Percentiles rank a stretch among this genome's conserved stretches.
Conservation (phyloP, 176 grass and related monocot genomes). For the Bolboschoenus planiculmis region DNA sequence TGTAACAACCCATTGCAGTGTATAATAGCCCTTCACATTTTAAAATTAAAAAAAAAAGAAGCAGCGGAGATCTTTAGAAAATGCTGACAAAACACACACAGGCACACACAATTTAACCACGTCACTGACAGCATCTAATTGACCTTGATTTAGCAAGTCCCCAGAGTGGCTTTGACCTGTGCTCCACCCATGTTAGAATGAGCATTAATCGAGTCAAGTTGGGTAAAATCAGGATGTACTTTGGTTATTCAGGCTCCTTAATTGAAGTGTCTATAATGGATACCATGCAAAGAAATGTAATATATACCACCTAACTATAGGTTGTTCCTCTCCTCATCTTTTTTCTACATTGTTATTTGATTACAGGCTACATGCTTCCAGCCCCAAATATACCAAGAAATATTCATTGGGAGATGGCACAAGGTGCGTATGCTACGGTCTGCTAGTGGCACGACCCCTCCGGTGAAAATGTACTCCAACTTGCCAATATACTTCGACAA, state of each 20-base stretch:
- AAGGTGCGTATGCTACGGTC: slow-evolving; percentile 85
- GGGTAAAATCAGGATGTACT: background rate
- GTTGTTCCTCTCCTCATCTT: background rate
- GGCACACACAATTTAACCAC: background rate
- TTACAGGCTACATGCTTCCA: slow-evolving; percentile 96
- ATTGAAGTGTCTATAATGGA: background rate
- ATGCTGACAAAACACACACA: background rate
- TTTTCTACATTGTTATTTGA: background rate
- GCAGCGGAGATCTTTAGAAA: background rate
- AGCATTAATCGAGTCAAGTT: background rate
- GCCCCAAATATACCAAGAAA: slow-evolving; percentile 93
- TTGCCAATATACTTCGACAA: slow-evolving; percentile 92
- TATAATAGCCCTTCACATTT: background rate
- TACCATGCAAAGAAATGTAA: background rate
- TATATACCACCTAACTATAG: background rate
- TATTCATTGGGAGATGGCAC: slow-evolving; percentile 93
- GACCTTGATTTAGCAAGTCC: background rate
- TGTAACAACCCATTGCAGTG: background rate
- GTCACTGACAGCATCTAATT: background rate
- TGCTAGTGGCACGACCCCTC: slow-evolving; percentile 94
- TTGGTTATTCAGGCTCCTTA: background rate
- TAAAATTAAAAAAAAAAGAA: background rate
- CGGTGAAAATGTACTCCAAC: slow-evolving; percentile 97
- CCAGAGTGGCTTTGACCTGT: background rate
- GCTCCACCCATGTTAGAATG: background rate